phyloP scores from a whole-genome alignment of 1,139 yeast species.

The Pichia cactophila region DNA sequence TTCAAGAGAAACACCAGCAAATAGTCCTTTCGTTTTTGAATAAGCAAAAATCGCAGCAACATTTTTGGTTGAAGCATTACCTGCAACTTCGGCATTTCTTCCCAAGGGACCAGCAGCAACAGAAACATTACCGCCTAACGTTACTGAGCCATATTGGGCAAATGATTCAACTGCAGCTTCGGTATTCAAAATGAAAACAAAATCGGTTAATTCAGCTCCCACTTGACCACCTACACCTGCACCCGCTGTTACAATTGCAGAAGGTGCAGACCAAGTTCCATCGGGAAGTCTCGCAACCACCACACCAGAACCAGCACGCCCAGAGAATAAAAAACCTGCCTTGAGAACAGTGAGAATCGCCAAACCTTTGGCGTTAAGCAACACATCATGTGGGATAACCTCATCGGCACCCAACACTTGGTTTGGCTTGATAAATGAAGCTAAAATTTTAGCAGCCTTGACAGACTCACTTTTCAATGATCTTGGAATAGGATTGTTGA shows the following conservation, averaged over 20 bases:
- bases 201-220: constrained; percentile 95
- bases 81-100: constrained; percentile 96
- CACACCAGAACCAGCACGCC: constrained; percentile 96
- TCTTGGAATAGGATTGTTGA: constrained; percentile 93
- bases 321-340: constrained; percentile 93
- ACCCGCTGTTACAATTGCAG: constrained; percentile 93
- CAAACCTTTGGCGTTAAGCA: constrained; percentile 86
- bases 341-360: constrained; percentile 87
- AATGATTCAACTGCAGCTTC: constrained; percentile 87
- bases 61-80: constrained; percentile 80
- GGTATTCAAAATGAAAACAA: constrained; percentile 84
- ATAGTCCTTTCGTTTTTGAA: constrained; percentile 92
- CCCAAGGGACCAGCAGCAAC: constrained; percentile 99
- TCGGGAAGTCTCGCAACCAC: constrained; percentile 91
- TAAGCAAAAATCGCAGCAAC: constrained; percentile 91
- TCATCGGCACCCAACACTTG: constrained; percentile 86
- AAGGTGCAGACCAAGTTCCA: constrained; percentile 97
- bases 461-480: constrained; percentile 79
- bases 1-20: constrained; percentile 95
- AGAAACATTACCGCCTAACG: constrained; percentile 91
- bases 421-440: constrained; percentile 92
- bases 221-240: constrained; percentile 98
- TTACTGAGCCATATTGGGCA: constrained; percentile 89
- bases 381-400: constrained; percentile 82
- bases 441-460: constrained; percentile 93